These are phyloP conservation scores for Ostreobium quekettii DNA, from an alignment of 139 green algal genomes.

Conservation along the genomic window DNA sequence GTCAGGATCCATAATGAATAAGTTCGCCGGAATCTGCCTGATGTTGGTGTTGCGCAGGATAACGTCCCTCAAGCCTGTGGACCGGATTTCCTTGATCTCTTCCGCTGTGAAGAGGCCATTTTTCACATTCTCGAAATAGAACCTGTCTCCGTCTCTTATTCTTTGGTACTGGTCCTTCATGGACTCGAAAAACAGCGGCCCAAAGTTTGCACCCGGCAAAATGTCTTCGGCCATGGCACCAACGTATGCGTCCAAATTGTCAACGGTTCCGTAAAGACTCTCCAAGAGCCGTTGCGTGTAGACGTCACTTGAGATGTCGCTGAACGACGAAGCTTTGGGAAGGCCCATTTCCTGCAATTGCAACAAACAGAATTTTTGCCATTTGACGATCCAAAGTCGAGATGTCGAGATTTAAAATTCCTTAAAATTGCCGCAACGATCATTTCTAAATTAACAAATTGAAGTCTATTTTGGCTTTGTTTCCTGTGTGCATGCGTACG, in stretches of 20 bases:
- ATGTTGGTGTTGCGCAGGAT: constrained; percentile 36
- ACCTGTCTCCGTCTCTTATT: constrained; percentile 31
- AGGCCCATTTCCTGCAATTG: constrained; percentile 20
- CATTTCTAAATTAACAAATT: too few species aligned
- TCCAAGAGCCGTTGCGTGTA: not conserved
- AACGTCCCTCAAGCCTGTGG: constrained; percentile 24
- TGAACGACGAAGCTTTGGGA: constrained; percentile 1
- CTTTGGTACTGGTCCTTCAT: constrained; percentile 32
- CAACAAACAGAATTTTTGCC: too few species aligned
- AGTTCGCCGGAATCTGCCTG: constrained; percentile 11
- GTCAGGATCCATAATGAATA: constrained; percentile 7
- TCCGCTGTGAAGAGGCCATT: constrained; percentile 23
- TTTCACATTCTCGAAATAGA: constrained; percentile 27
- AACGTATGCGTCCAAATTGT: constrained; percentile 28
- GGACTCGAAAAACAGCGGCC: constrained; percentile 21
- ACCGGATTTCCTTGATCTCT: constrained; percentile 23
- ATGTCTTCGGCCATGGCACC: constrained; percentile 28
- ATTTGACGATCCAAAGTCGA: too few species aligned
- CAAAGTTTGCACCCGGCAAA: constrained; percentile 21
- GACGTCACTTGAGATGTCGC: constrained; percentile 17
- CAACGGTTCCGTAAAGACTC: constrained; percentile 22
- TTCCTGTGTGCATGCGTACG: too few species aligned
- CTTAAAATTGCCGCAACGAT: too few species aligned
- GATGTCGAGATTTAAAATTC: too few species aligned
- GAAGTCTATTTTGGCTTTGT: too few species aligned